Conservation (phyloP, 202 grass and related monocot species). For the Setaria italica region DNA sequence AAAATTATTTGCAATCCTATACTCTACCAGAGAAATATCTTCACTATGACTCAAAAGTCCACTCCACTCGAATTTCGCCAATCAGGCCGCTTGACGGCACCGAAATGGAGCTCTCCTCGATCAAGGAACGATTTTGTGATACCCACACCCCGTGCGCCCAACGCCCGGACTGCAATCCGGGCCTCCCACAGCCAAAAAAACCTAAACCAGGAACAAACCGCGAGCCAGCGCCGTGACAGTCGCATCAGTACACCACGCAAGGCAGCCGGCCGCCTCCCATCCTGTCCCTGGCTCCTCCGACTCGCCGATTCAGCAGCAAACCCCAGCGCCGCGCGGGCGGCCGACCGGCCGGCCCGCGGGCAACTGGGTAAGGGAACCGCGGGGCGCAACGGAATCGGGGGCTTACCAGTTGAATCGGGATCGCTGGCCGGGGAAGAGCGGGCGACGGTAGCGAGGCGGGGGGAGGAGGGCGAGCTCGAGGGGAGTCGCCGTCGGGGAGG, state of each 20-base stretch:
- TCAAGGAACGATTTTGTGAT: neutral
- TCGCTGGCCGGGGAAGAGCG: neutral
- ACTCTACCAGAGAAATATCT: neutral
- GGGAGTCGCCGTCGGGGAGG: slow-evolving; percentile 8
- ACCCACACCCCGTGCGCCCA: too few species aligned
- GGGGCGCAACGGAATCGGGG: neutral
- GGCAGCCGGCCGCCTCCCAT: neutral
- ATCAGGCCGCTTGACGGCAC: neutral
- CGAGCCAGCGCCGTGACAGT: too few species aligned
- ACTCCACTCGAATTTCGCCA: neutral
- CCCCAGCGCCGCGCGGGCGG: neutral
- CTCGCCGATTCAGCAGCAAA: neutral
- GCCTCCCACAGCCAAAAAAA: too few species aligned
- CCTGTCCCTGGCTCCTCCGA: neutral
- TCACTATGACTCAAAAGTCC: neutral
- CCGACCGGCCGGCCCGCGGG: neutral
- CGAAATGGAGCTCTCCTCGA: neutral
- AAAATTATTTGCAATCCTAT: neutral
- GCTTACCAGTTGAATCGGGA: neutral
- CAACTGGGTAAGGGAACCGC: neutral
- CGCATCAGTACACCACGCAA: neutral
- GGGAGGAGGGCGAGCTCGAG: neutral
- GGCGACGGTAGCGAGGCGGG: neutral
- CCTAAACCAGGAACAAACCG: too few species aligned
- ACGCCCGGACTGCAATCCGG: too few species aligned